Evolutionary conservation across 805 yeast genomes (phyloP), one percentile per base, ranked within the genome.

Genomic region (Ogataea methanolica): DNA sequence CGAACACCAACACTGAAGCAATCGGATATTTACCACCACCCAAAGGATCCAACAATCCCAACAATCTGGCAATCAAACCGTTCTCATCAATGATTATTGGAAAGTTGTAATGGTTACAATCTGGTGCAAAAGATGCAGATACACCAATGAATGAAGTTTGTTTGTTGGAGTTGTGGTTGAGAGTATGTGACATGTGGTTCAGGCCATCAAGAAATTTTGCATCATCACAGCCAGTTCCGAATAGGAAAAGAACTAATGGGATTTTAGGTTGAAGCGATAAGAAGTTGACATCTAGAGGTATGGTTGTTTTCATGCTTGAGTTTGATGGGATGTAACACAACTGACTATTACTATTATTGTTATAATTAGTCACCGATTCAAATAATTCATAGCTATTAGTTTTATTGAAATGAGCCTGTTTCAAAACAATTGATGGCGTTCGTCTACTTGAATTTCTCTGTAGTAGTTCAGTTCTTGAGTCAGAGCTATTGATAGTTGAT

Each of bases 11-110:
- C 6, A 67, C 52, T 17, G 65, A 57, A 14, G 62, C 60, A 21
- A 65, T 41, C 0, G 71, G 69, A 50, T 59, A 68, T 14, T 58
- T 41, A 1, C 68, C 70, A 26, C 72, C 72, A 22, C 72, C 72
- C 8, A 67, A 46, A 3, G 72, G 72, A 48, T 67, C 66, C 29
- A 58, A 41, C 29, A 64, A 35, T 2, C 48, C 45, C 41, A 67
- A 49, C 2, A 35, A 23, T 38, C 50, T 53, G n/a, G 66, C 56
- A 33, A 66, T 44, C 9, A 34, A 21, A 2, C 69, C 70, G n/a
- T 48, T 40, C 11, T 47, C 5, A 47, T 66, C 71, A 17, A 58
- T 36, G 11, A 66, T 23, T 4, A 66, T 52, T 1, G 70, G 69
- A 42, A 60, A 63, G 1, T 43, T 38, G 35, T 48, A 48, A 1